A percentile compares a stretch with the other conserved stretches of the same genome.
phyloP scores from a whole-genome alignment of 345 rosid species.

The Brassica rapa region DNA sequence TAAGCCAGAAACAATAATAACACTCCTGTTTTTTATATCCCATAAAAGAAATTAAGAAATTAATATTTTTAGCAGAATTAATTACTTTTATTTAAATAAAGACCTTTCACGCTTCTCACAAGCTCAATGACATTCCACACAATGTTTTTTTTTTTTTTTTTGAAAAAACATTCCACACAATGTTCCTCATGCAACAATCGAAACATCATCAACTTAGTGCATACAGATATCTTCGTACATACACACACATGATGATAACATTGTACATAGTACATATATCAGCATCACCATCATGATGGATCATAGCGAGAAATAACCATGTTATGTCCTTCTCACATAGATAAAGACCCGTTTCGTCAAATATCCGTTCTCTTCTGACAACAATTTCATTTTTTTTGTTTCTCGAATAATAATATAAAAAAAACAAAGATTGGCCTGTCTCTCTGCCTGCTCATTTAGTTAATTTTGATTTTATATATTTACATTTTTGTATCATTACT shows the following conservation, averaged over 20 bases:
- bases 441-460: conserved; percentile 30
- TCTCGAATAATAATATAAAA: neutral
- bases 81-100: neutral
- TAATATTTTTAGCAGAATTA: neutral
- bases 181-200: conserved; percentile 11
- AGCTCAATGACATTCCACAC: neutral
- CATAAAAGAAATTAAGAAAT: neutral
- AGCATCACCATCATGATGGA: conserved; percentile 34
- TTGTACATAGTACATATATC: conserved; percentile 37
- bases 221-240: conserved; percentile 9
- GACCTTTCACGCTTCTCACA: conserved; percentile 27
- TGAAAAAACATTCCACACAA: conserved; percentile 1
- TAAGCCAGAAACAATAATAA: neutral
- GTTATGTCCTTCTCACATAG: conserved; percentile 36
- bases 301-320: conserved; percentile 31
- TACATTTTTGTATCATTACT: conserved; percentile 25
- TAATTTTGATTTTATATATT: conserved; percentile 15
- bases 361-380: conserved; percentile 38
- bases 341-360: conserved; percentile 5
- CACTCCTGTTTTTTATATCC: neutral
- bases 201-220: conserved; percentile 3
- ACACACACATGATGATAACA: conserved; percentile 21
- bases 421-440: conserved; percentile 38
- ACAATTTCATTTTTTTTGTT: conserved; percentile 4
- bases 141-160: no score